Conservation (phyloP, 441 rosid genomes). For the Melastoma candidum region DNA sequence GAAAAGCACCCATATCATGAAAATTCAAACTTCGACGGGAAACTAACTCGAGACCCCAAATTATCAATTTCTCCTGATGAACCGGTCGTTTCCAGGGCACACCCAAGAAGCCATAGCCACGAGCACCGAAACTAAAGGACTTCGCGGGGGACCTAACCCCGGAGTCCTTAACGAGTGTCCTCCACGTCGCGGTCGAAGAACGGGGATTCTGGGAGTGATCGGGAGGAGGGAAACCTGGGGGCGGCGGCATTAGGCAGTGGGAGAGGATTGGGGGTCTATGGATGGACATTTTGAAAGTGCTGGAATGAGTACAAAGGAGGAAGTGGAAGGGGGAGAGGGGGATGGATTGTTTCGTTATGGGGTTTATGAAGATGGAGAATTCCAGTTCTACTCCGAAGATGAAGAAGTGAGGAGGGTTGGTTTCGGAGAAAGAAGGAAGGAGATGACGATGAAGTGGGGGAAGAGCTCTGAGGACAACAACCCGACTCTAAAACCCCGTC, state of each 20-base stretch:
- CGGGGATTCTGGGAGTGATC: too few species aligned
- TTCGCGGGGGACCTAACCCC: slow-evolving; percentile 4
- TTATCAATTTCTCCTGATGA: slow-evolving; percentile 11
- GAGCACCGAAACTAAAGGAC: slow-evolving; percentile 12
- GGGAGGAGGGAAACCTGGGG: background rate
- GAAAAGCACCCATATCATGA: slow-evolving; percentile 22
- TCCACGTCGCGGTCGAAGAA: slow-evolving; percentile 9
- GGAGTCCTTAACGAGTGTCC: slow-evolving; percentile 4
- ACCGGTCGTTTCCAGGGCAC: background rate
- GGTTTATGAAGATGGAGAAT: background rate
- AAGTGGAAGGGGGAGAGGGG: too few species aligned
- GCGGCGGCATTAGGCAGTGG: slow-evolving; percentile 12
- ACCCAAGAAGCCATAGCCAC: slow-evolving; percentile 26
- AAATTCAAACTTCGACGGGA: slow-evolving; percentile 12
- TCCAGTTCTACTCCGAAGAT: too few species aligned
- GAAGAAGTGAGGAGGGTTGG: too few species aligned
- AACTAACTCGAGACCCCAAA: slow-evolving; percentile 13
- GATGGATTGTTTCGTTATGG: background rate
- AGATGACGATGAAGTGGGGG: too few species aligned
- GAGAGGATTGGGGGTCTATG: slow-evolving; percentile 20
- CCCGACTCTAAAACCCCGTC: too few species aligned
- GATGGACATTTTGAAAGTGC: slow-evolving; percentile 32
- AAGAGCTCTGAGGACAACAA: too few species aligned
- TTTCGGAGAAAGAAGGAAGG: too few species aligned
- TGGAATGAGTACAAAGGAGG: background rate